Evolutionary conservation across 2,329 filamentous ascomycete genomes (phyloP).

Genomic region (Ophiostoma tasmaniense): DNA sequence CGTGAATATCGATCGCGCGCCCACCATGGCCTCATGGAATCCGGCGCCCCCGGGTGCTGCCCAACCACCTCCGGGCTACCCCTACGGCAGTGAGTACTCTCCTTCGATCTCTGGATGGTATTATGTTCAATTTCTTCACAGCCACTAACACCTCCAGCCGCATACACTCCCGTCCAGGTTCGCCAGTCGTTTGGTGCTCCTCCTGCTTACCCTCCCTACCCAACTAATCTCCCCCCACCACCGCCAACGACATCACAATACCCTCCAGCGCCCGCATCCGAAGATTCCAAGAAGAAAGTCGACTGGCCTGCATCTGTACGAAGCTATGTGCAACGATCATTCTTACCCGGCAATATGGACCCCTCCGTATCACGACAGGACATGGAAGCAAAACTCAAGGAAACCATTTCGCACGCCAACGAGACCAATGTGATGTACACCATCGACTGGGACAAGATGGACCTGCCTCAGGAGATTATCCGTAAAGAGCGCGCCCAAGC

Average conservation of each 20-base stretch:
- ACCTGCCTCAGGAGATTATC: constrained; percentile 77
- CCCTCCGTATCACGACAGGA: constrained; percentile 55
- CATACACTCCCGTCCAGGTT: constrained; percentile 38
- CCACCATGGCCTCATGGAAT: constrained; percentile 20
- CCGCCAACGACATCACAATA: constrained; percentile 2
- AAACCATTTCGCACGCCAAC: constrained; percentile 74
- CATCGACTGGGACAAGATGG: constrained; percentile 75
- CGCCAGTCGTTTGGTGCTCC: constrained; percentile 30
- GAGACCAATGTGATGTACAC: constrained; percentile 61
- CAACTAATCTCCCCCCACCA: constrained; percentile 23
- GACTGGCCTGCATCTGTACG: constrained; percentile 79
- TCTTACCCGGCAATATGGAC: constrained; percentile 63
- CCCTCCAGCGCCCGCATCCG: constrained; percentile 1
- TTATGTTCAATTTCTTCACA: neutral
- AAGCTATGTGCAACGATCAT: constrained; percentile 81
- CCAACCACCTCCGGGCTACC: constrained; percentile 26
- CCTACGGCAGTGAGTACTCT: constrained; percentile 18
- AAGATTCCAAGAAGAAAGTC: constrained; percentile 46
- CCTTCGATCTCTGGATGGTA: neutral
- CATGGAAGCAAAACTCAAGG: constrained; percentile 76
- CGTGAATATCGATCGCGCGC: neutral
- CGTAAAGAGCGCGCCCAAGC: constrained; percentile 51
- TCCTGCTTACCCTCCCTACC: constrained; percentile 20
- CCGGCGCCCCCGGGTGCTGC: constrained; percentile 11
- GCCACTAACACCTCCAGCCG: constrained; percentile 21